Evolutionary conservation across 441 rosid species (phyloP), one percentile per base, ranked within the genome.

Genomic region (Codiaeum variegatum): DNA sequence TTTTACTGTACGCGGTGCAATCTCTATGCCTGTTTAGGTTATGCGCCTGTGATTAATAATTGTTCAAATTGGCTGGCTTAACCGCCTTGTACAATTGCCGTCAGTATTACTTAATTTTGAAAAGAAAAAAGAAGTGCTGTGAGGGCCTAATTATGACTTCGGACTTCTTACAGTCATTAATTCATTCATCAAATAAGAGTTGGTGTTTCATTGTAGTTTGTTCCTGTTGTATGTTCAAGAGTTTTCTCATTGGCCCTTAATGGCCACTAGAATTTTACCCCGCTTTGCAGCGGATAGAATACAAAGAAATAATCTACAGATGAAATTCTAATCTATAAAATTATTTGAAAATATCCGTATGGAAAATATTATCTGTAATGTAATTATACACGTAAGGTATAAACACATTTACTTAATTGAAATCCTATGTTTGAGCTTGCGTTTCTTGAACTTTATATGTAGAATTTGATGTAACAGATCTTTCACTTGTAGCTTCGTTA

Each of bases 41-140:
- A 12, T 21, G 54, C 18, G 60, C 44, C 69, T 16, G 36, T 15
- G 55, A 47, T 26, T 7, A 66, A 68, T 55, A 69, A 44, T 32
- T 65, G 72, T 76, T 58, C 19, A 52, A 68, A 46, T 32, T 29
- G 47, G 65, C 29, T 42, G 54, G 36, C 60, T 52, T 69, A 68
- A 62, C 47, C 16, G 70, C 76, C 47, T 49, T 52, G 78, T 73
- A 68, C 67, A 73, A 69, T 69, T 46, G 3, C 34, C 59, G 54
- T 66, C 44, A 40, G 44, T 8, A 40, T 40, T 40, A 40, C 12
- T 65, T 75, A 49, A 66, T 23, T 64, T 63, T 34, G n/a, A n/a
- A 66, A 58, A 29, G 9, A 21, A 24, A 29, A 52, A 73, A 62
- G 29, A 36, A 26, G 6, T 46, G 18, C 66, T 24, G 56, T 55